A percentile compares a stretch with the other conserved stretches of the same genome.
Conservation (phyloP, 305 asterid genomes). For the Fraxinus sp. region DNA sequence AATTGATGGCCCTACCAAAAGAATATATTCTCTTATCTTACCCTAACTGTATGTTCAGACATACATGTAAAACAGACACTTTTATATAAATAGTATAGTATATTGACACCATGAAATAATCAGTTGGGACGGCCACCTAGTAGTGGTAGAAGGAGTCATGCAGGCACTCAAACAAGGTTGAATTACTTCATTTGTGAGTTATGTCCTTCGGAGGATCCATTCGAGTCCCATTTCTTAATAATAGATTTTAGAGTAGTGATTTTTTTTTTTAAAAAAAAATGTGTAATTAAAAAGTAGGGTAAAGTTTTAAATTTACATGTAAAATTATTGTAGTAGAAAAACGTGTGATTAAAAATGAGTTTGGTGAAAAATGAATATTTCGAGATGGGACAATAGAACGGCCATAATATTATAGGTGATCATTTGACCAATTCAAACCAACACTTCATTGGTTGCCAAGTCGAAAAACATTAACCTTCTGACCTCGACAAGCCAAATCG, state of each 20-base stretch:
- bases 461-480: not conserved
- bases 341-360: no score
- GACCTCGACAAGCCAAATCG: not conserved
- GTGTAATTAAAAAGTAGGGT: no score
- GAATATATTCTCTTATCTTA: constrained; percentile 32
- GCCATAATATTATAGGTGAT: not conserved
- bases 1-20: constrained; percentile 36
- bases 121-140: not conserved
- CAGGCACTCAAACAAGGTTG: not conserved
- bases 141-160: not conserved
- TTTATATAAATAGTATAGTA: not conserved
- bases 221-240: not conserved
- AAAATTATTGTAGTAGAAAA: no score
- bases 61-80: not conserved
- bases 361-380: no score
- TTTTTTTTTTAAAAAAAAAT: no score
- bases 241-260: no score
- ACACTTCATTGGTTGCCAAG: not conserved
- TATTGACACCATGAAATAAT: not conserved
- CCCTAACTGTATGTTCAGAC: not conserved
- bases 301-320: no score
- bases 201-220: not conserved
- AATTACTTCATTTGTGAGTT: not conserved
- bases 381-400: not conserved
- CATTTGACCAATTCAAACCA: not conserved